These are phyloP conservation scores for Yamadazyma taylorii DNA, from an alignment of 1,139 yeast genomes.

Conservation along the genomic window DNA sequence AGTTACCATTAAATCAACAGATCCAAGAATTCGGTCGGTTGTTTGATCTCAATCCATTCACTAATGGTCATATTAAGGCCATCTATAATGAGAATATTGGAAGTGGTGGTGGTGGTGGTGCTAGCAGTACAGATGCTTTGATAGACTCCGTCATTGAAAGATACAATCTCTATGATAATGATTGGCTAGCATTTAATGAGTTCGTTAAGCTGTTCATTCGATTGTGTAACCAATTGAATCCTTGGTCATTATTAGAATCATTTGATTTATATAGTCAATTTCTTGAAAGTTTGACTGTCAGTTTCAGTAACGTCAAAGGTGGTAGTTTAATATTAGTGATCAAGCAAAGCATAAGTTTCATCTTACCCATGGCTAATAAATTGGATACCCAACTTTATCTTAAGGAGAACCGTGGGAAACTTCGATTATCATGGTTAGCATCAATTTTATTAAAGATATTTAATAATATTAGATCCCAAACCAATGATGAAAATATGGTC, in stretches of 20 bases:
- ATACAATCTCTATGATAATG: constrained; percentile 20
- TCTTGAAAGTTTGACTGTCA: constrained; percentile 55
- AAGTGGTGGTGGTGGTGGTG: too few species aligned
- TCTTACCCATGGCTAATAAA: constrained; percentile 51
- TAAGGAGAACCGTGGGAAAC: constrained; percentile 41
- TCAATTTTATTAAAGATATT: constrained; percentile 58
- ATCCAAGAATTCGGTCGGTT: constrained; percentile 5
- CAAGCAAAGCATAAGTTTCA: constrained; percentile 35
- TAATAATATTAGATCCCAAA: constrained; percentile 62
- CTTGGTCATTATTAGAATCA: constrained; percentile 55
- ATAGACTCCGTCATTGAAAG: constrained; percentile 8
- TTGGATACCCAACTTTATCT: constrained; percentile 49
- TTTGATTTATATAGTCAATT: constrained; percentile 59
- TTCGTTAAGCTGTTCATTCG: constrained; percentile 51
- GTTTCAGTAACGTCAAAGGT: constrained; percentile 58
- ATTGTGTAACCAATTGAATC: constrained; percentile 56
- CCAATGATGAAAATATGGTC: constrained; percentile 36
- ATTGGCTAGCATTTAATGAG: constrained; percentile 53
- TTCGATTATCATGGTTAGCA: constrained; percentile 56
- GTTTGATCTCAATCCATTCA: constrained; percentile 8
- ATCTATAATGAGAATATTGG: constrained; percentile 5
- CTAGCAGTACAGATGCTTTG: too few species aligned
- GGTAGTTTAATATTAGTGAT: constrained; percentile 47
- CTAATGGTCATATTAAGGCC: constrained; percentile 4
- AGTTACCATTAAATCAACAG: constrained; percentile 7